phyloP scores from a whole-genome alignment of 768 basidiomycete species.

The Pholiota microspora region DNA sequence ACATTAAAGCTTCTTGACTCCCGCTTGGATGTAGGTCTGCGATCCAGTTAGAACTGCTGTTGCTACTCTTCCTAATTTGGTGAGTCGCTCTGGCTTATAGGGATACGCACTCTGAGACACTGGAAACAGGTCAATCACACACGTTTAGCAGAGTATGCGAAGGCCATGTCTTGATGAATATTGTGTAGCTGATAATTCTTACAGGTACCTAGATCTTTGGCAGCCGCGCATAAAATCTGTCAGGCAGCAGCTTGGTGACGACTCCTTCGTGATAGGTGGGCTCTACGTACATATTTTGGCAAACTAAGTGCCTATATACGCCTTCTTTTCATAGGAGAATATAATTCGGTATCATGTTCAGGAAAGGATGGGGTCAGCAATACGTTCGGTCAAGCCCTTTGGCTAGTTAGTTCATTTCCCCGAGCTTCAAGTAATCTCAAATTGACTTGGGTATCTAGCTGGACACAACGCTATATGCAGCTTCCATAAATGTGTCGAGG shows the following conservation, averaged over 20 bases:
- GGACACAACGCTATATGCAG: conserved; percentile 45
- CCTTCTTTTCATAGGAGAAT: conserved; percentile 38
- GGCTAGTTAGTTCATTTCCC: conserved; percentile 34
- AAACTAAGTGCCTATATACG: not conserved
- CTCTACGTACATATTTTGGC: not conserved
- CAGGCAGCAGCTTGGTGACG: conserved; percentile 43
- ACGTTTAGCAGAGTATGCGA: conserved; percentile 40
- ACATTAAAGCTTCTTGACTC: not conserved
- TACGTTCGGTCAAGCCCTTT: conserved; percentile 54
- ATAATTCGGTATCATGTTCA: conserved; percentile 54
- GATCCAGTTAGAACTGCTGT: conserved; percentile 41
- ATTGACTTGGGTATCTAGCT: conserved; percentile 23
- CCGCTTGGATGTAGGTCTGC: conserved; percentile 28
- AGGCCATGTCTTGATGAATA: not conserved
- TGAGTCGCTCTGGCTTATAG: conserved; percentile 24
- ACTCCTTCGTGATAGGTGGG: conserved; percentile 49
- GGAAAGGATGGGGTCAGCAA: conserved; percentile 49
- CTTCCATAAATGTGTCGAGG: conserved; percentile 50
- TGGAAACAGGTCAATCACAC: conserved; percentile 49
- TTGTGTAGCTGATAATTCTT: not conserved
- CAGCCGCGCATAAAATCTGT: conserved; percentile 49
- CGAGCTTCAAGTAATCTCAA: not conserved
- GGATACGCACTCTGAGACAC: no score
- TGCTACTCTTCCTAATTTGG: conserved; percentile 49
- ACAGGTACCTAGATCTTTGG: conserved; percentile 54